phyloP scores from a whole-genome alignment of 805 yeast species.

The Schwanniomyces yamadae region DNA sequence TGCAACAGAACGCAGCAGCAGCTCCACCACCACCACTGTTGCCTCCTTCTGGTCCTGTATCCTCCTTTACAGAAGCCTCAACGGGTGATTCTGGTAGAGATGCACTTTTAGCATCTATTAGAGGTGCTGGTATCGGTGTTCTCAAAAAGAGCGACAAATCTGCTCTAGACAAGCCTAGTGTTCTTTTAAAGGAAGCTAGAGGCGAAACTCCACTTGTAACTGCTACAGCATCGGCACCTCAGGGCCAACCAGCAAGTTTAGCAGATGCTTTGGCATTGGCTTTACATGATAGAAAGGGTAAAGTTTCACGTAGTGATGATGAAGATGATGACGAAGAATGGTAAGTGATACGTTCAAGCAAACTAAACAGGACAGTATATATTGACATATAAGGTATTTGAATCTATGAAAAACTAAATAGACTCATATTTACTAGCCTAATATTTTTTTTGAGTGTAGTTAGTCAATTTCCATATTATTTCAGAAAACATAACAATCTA shows the following conservation, averaged over 20 bases:
- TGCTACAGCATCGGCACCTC: constrained; percentile 42
- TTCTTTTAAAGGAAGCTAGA: constrained; percentile 64
- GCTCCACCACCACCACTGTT: constrained; percentile 29
- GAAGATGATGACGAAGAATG: constrained; percentile 69
- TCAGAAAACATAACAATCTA: no score
- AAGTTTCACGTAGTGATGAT: constrained; percentile 78
- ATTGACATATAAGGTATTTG: background rate
- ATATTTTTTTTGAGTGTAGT: background rate
- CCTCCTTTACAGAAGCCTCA: constrained; percentile 3
- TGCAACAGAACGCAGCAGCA: constrained; percentile 30
- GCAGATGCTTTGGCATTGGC: constrained; percentile 92
- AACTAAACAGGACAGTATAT: no score
- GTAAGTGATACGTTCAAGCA: background rate
- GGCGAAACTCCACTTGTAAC: constrained; percentile 51
- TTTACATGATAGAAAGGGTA: constrained; percentile 73
- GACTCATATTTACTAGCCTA: background rate
- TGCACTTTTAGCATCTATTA: constrained; percentile 82
- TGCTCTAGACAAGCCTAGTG: constrained; percentile 78
- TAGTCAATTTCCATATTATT: no score
- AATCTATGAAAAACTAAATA: background rate
- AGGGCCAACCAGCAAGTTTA: constrained; percentile 60
- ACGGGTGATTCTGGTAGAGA: constrained; percentile 60
- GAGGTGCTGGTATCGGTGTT: constrained; percentile 71
- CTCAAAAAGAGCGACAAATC: constrained; percentile 80
- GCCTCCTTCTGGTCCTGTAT: constrained; percentile 13